Evolutionary conservation across 148 eudicot genomes (phyloP).

Genomic region (Vaccinium corymbosum): DNA sequence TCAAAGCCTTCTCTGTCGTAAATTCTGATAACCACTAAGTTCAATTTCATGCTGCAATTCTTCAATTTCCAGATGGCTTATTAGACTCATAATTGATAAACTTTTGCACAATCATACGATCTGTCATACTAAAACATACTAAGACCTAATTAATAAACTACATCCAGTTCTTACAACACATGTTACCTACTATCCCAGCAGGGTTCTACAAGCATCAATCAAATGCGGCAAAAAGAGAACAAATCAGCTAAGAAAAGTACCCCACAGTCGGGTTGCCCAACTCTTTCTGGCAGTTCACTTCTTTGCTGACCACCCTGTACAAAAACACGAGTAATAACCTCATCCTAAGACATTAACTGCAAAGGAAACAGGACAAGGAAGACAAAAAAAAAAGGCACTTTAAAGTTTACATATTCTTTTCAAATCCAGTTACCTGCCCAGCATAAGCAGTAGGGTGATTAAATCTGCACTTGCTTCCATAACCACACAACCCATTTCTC

Average conservation of each 20-base stretch:
- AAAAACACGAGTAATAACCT: not conserved
- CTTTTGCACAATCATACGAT: not conserved
- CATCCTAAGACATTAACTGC: not conserved
- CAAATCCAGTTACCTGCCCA: constrained; percentile 32
- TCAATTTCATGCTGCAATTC: not conserved
- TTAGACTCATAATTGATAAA: not conserved
- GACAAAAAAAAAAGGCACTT: not conserved
- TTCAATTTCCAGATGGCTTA: not conserved
- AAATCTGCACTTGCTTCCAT: constrained; percentile 59
- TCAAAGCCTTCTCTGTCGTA: not conserved
- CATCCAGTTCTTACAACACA: not conserved
- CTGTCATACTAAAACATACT: not conserved
- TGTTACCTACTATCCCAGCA: not conserved
- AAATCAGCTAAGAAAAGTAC: constrained; percentile 29
- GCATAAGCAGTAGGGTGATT: constrained; percentile 55
- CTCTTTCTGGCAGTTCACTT: constrained; percentile 60
- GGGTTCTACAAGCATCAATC: not conserved
- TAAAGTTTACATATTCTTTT: not conserved
- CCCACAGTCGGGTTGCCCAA: constrained; percentile 71
- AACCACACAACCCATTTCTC: constrained; percentile 62
- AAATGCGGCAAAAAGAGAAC: not conserved
- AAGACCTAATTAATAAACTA: not conserved
- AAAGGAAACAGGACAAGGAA: not conserved
- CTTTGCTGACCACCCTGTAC: constrained; percentile 25
- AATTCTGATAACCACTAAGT: not conserved